These are phyloP conservation scores for Paraphoma chrysanthemicola DNA, from an alignment of 2,329 filamentous ascomycete genomes.

Conservation along the genomic window DNA sequence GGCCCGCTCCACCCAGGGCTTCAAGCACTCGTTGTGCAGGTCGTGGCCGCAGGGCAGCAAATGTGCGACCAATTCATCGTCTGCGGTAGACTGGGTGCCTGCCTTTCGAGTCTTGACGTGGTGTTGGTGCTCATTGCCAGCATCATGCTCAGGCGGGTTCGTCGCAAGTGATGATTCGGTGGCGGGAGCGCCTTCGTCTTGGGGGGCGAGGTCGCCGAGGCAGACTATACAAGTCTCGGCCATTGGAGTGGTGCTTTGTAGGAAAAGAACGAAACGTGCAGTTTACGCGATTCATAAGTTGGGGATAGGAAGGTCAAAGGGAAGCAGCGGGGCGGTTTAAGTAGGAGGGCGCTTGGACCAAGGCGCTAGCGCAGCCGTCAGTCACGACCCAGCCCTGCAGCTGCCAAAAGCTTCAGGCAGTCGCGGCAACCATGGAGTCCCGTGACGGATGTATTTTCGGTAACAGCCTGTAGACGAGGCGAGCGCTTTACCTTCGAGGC, in stretches of 20 bases:
- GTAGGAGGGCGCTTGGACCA: slow-evolving; percentile 10
- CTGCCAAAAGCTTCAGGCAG: slow-evolving; percentile 30
- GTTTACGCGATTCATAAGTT: slow-evolving; percentile 45
- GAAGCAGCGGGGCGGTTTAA: slow-evolving; percentile 31
- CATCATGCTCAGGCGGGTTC: slow-evolving; percentile 34
- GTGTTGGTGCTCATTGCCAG: slow-evolving; percentile 28
- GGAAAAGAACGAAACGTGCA: slow-evolving; percentile 25
- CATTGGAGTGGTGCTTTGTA: slow-evolving; percentile 52
- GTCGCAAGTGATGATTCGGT: slow-evolving; percentile 33
- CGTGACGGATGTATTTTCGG: slow-evolving; percentile 13
- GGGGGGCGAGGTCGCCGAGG: slow-evolving; percentile 71
- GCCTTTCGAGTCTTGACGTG: slow-evolving; percentile 19
- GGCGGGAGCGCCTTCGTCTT: slow-evolving; percentile 53
- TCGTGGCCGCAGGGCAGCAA: slow-evolving; percentile 84
- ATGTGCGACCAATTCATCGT: slow-evolving; percentile 65
- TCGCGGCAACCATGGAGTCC: slow-evolving; percentile 18
- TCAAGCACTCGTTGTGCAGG: slow-evolving; percentile 89
- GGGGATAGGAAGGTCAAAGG: slow-evolving; percentile 40
- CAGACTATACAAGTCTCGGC: slow-evolving; percentile 75
- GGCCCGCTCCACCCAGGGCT: slow-evolving; percentile 93
- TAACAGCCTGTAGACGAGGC: slow-evolving; percentile 5
- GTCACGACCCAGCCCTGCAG: slow-evolving; percentile 19
- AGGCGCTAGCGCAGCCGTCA: slow-evolving; percentile 20
- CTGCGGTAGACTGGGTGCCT: slow-evolving; percentile 43
- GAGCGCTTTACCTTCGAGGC: slow-evolving; percentile 4